Conservation (phyloP, 1,139 yeast species). For the Sugiyamaella neomexicana region DNA sequence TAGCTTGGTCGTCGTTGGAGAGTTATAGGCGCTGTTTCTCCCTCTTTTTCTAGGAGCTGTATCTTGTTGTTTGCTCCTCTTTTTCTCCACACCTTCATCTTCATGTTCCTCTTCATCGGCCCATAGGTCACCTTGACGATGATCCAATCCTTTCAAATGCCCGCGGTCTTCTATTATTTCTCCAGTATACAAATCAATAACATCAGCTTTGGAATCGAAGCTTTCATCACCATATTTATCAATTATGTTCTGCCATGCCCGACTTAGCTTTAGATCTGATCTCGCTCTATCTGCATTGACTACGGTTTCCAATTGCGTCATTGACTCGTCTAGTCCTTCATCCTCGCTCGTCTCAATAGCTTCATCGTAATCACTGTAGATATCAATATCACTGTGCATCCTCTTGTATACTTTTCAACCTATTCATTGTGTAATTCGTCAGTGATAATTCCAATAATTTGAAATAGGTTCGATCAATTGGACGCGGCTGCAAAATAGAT, state of each 20-base stretch:
- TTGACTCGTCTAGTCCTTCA: conserved; percentile 6
- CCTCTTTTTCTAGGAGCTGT: not conserved
- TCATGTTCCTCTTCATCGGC: conserved; percentile 4
- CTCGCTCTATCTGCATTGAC: not conserved
- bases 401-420: not conserved
- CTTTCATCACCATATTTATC: conserved; percentile 50
- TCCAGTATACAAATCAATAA: conserved; percentile 63
- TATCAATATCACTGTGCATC: not conserved
- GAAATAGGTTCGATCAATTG: too few relatives aligned
- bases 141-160: conserved; percentile 51
- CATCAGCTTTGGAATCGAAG: conserved; percentile 60
- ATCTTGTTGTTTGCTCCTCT: not conserved
- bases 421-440: not conserved
- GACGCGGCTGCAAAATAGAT: too few relatives aligned
- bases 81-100: conserved; percentile 1
- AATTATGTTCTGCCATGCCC: conserved; percentile 58
- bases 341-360: conserved; percentile 14
- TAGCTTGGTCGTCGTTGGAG: not conserved
- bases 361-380: not conserved
- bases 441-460: too few relatives aligned
- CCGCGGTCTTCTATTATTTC: conserved; percentile 62
- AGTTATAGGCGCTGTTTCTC: not conserved
- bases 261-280: not conserved
- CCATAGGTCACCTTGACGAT: conserved; percentile 6
- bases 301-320: not conserved